Base-by-base conservation (phyloP, 148 eudicot genomes). In the Pouteria glomerata region DNA sequence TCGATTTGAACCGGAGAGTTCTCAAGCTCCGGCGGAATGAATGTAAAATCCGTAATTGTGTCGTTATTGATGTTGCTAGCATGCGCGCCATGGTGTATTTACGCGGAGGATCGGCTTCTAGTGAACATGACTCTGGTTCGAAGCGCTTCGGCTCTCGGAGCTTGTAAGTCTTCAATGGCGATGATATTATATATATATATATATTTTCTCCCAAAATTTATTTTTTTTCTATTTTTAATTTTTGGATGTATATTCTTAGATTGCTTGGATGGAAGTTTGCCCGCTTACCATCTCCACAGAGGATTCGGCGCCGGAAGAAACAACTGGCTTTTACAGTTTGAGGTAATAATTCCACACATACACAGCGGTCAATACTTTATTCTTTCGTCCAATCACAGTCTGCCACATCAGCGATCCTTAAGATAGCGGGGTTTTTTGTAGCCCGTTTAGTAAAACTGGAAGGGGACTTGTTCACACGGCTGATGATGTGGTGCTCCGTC, bases 211-310 rank as follows among this genome's bases (percentile, higher is more conserved):
- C 33, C 15, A 1, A 8, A 7, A n/a, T 63, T 50, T 0, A n/a
- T 13, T 45, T 47, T 39, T 35, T 41, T 24, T 12, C 16, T n/a
- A 29, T 57, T 8, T 60, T 0, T 14, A n/a, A n/a, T 57, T 69
- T 23, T 7, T 56, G 13, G 7, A 1, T 26, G 24, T 16, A 10
- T 39, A 27, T 63, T 41, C 64, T 71, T 71, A 93, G 98, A 85
- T 90, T 93, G 98, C 84, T 87, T 93, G 87, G 98, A 90, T 60
- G 98, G 98, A 72, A 93, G 92, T 79, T 82, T 93, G 78, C 97
- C 98, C 55, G 97, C 91, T 42, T 93, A 93, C 78, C 98, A 90
- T 74, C 26, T 89, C 6, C 84, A 89, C 74, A 82, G 82, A 82
- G 98, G 98, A 73, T 87, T 83, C 65, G 98, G 97, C 6, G 84